Conservation (phyloP, 2,329 filamentous ascomycete genomes). For the Trematosphaeria pertusa region DNA sequence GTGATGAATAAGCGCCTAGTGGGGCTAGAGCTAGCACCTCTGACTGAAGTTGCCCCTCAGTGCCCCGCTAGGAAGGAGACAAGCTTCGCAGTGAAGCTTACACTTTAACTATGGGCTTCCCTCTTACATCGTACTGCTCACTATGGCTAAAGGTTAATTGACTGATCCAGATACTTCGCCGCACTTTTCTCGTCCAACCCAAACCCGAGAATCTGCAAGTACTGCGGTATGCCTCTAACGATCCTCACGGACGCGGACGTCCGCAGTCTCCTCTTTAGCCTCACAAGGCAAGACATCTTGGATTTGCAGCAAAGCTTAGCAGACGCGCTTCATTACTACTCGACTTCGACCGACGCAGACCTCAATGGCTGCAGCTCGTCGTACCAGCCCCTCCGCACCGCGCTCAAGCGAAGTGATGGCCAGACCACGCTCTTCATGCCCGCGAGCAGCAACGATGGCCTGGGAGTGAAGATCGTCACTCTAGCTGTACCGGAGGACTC, state of each 20-base stretch:
- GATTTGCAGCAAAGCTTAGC: conserved; percentile 65
- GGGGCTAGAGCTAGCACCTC: conserved; percentile 7
- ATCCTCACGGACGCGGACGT: conserved; percentile 65
- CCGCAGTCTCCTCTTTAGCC: conserved; percentile 60
- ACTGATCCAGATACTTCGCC: too few species aligned
- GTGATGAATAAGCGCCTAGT: conserved; percentile 24
- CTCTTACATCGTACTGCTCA: conserved; percentile 14
- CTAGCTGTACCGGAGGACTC: conserved; percentile 49
- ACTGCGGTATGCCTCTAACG: conserved; percentile 66
- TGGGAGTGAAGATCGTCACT: conserved; percentile 72
- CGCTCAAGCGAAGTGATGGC: conserved; percentile 66
- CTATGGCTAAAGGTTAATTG: too few species aligned
- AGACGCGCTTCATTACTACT: conserved; percentile 70
- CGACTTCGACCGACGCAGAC: conserved; percentile 65
- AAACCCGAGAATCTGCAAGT: too few species aligned
- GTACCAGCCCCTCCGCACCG: conserved; percentile 68
- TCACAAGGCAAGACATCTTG: conserved; percentile 63
- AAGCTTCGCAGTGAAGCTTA: conserved; percentile 4
- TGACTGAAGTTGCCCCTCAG: conserved; percentile 27
- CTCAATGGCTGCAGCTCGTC: conserved; percentile 62
- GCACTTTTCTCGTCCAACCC: too few species aligned
- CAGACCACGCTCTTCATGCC: conserved; percentile 73
- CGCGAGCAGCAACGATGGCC: conserved; percentile 63
- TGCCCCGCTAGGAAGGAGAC: conserved; percentile 23
- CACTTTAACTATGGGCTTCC: not conserved